Percentiles rank a stretch among this genome's conserved stretches.
Conservation (phyloP, 1,139 yeast species). For the Scheffersomyces lignicola region DNA sequence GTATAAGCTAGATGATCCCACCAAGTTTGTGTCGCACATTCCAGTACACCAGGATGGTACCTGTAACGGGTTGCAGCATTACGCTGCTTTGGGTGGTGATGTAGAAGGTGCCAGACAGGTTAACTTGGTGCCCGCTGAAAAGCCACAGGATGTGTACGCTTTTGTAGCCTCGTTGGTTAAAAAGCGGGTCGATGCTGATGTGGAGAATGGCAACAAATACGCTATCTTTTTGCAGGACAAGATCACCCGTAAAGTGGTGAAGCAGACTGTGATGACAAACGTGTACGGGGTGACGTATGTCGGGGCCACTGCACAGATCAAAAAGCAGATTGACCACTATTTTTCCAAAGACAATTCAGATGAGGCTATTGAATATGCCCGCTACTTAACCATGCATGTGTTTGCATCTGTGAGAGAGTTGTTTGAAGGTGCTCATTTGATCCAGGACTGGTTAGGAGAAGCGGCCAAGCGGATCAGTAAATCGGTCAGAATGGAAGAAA, state of each 20-base stretch:
- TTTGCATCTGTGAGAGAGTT: conserved; percentile 82
- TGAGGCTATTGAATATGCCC: conserved; percentile 47
- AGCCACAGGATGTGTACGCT: conserved; percentile 89
- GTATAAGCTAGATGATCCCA: conserved; percentile 67
- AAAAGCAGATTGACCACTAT: conserved; percentile 54
- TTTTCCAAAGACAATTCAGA: conserved; percentile 46
- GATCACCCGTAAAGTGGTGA: conserved; percentile 83
- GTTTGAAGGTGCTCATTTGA: conserved; percentile 89
- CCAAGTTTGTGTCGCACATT: conserved; percentile 70
- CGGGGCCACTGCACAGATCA: conserved; percentile 90
- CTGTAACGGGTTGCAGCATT: conserved; percentile 95
- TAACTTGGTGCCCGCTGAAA: conserved; percentile 75
- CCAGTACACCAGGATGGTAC: conserved; percentile 99
- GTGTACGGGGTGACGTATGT: conserved; percentile 96
- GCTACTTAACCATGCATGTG: conserved; percentile 75
- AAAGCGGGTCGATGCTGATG: conserved; percentile 59
- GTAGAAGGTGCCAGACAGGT: conserved; percentile 92
- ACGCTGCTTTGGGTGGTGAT: conserved; percentile 98
- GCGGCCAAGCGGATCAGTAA: conserved; percentile 81
- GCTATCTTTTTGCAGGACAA: conserved; percentile 60
- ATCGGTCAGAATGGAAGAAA: conserved; percentile 54
- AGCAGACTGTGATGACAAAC: conserved; percentile 97
- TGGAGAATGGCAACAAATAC: conserved; percentile 50
- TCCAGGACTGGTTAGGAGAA: conserved; percentile 95
- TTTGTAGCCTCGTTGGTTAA: conserved; percentile 78